These are phyloP conservation scores for Cucurbita pepo DNA, from an alignment of 306 rosid species.

Conservation along the genomic window DNA sequence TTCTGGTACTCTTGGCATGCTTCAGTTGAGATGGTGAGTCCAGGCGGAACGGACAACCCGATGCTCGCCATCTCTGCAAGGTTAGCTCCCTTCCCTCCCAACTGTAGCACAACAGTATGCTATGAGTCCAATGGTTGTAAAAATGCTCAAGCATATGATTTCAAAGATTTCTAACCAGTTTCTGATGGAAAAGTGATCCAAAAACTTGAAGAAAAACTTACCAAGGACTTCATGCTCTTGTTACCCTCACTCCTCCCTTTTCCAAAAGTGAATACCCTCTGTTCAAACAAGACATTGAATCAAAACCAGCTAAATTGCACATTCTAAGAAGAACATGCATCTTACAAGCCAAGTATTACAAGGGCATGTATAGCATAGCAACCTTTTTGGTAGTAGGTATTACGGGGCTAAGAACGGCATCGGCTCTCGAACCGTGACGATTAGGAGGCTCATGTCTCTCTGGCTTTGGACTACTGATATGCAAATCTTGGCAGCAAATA, in stretches of 20 bases:
- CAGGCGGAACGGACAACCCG: slow-evolving; percentile 81
- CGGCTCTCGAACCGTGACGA: slow-evolving; percentile 12
- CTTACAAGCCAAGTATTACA: neutral
- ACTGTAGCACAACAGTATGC: slow-evolving; percentile 16
- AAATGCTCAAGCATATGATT: neutral
- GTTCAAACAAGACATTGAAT: slow-evolving; percentile 17
- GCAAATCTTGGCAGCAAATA: neutral
- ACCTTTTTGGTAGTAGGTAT: slow-evolving; percentile 70
- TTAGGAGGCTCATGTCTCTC: slow-evolving; percentile 10
- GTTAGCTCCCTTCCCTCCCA: slow-evolving; percentile 98
- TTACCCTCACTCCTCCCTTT: slow-evolving; percentile 88
- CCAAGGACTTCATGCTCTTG: slow-evolving; percentile 89
- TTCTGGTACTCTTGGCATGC: slow-evolving; percentile 90
- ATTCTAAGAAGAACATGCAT: neutral
- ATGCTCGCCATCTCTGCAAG: slow-evolving; percentile 96
- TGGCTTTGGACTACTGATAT: slow-evolving; percentile 9
- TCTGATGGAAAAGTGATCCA: neutral
- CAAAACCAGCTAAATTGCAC: neutral
- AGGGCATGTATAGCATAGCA: neutral
- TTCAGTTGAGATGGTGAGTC: slow-evolving; percentile 93
- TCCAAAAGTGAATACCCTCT: slow-evolving; percentile 85
- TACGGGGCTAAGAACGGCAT: slow-evolving; percentile 37
- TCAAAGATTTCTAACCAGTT: neutral
- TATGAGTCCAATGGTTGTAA: neutral
- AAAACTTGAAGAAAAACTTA: slow-evolving; percentile 19